Conservation (phyloP, 179 eudicot species). For the Nepenthes alata region DNA sequence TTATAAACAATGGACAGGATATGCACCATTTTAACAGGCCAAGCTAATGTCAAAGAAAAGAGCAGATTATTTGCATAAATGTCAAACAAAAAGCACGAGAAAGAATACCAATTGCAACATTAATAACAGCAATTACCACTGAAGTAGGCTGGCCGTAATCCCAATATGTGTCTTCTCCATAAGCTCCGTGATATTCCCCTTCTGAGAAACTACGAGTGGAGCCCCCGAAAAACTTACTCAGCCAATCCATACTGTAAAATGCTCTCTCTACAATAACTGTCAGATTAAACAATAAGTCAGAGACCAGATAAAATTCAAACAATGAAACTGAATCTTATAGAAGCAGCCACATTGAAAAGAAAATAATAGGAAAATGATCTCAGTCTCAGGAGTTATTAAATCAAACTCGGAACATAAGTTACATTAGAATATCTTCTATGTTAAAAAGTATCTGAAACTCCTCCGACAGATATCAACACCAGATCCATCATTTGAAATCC, state of each 20-base stretch:
- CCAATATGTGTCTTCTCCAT: slow-evolving; percentile 56
- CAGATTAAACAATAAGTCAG: background rate
- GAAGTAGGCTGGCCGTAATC: slow-evolving; percentile 37
- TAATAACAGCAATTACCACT: slow-evolving; percentile 23
- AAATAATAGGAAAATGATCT: no score
- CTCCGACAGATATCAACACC: no score
- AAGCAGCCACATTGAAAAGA: no score
- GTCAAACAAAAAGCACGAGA: background rate
- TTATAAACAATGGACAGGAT: background rate
- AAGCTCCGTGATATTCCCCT: slow-evolving; percentile 59
- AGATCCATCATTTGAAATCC: no score
- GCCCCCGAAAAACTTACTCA: slow-evolving; percentile 59
- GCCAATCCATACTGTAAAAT: slow-evolving; percentile 54
- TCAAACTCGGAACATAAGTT: no score
- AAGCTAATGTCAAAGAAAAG: background rate
- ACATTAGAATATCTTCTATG: no score
- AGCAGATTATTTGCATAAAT: background rate
- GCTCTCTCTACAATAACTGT: background rate
- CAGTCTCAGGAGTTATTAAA: no score
- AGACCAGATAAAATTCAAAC: no score
- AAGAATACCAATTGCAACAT: background rate
- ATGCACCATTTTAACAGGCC: background rate
- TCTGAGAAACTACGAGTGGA: slow-evolving; percentile 46
- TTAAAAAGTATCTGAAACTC: no score
- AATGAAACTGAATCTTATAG: no score